Percentiles rank a stretch among this genome's conserved stretches.
These are phyloP conservation scores for Chrysochromulina tobinii DNA, from an alignment of 78 protist genomes.

Conservation along the genomic window DNA sequence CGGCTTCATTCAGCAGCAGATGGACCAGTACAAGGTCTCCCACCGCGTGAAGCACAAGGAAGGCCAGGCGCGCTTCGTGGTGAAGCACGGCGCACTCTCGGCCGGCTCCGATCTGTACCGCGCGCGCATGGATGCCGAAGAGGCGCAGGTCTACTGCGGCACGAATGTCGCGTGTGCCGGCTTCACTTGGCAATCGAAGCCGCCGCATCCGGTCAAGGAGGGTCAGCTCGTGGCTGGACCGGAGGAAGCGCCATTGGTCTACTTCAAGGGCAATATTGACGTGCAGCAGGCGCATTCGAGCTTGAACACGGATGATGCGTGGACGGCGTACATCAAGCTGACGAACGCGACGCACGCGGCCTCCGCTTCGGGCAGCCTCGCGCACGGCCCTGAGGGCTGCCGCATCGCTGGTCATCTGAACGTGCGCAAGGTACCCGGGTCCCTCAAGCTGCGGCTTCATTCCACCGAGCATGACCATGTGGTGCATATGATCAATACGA, in stretches of 20 bases:
- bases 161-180: background rate
- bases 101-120: background rate
- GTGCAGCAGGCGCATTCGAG: too few relatives aligned
- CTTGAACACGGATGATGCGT: background rate
- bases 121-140: background rate
- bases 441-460: background rate
- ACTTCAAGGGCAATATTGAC: background rate
- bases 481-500: background rate
- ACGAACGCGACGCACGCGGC: background rate
- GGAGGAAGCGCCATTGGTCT: background rate
- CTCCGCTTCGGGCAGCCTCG: background rate
- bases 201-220: too few relatives aligned
- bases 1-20: background rate
- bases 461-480: background rate
- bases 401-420: background rate
- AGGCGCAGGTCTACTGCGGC: constrained; percentile 1
- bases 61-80: background rate
- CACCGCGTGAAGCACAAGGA: background rate
- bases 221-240: too few relatives aligned
- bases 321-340: background rate
- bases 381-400: constrained; percentile 10
- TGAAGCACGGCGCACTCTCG: background rate
- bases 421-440: constrained; percentile 16
- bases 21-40: background rate
- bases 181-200: background rate